A percentile compares a stretch with the other conserved stretches of the same genome.
Conservation (phyloP, 176 grass and related monocot genomes). For the Eragrostis curvula region DNA sequence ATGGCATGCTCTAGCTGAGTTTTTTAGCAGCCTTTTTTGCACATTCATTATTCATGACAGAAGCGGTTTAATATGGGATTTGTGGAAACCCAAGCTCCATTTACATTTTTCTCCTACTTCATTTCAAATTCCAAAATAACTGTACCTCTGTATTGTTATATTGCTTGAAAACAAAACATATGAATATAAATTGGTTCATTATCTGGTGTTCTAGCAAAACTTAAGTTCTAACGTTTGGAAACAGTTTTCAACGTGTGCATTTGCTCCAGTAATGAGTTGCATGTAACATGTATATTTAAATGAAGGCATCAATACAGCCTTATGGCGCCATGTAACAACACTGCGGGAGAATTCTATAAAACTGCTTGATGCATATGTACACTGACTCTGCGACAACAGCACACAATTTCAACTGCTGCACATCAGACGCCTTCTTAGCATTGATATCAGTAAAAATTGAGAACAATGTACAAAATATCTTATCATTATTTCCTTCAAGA, state of each 20-base stretch:
- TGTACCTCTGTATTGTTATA: not conserved
- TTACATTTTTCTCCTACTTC: not conserved
- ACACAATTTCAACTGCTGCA: not conserved
- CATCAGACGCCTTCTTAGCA: not conserved
- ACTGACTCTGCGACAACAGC: not conserved
- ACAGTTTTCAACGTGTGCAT: not conserved
- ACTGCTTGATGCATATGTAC: not conserved
- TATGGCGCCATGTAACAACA: not conserved
- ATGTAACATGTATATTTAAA: not conserved
- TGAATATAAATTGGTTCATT: not conserved
- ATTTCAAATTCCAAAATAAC: slow-evolving; percentile 1
- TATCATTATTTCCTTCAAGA: not conserved
- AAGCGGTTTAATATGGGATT: not conserved
- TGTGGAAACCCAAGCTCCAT: not conserved
- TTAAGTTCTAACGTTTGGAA: not conserved
- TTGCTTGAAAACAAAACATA: slow-evolving; percentile 15
- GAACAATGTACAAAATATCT: not conserved
- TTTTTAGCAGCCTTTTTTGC: slow-evolving; percentile 23
- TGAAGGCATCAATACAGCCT: not conserved
- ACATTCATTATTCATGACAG: slow-evolving; percentile 10
- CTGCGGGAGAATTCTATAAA: not conserved
- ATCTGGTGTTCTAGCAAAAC: not conserved
- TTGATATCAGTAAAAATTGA: not conserved
- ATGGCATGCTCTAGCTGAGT: not conserved
- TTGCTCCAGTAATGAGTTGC: not conserved